Conservation (phyloP, 805 yeast genomes). For the Zygotorulaspora florentina region DNA sequence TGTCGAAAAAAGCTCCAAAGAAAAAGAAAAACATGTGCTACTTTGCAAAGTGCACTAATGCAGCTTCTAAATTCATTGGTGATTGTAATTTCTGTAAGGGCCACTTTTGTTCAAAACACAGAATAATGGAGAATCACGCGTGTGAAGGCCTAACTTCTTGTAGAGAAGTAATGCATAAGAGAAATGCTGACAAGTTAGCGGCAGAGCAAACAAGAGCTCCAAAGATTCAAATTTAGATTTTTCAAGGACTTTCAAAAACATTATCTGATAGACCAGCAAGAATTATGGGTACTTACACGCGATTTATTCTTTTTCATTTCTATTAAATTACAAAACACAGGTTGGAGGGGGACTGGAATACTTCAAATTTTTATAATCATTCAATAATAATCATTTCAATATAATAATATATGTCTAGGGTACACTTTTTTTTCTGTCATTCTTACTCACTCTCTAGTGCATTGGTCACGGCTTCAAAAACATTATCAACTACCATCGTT, state of each 20-base stretch:
- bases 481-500: constrained; percentile 47
- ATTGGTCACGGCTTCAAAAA: constrained; percentile 45
- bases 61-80: constrained; percentile 65
- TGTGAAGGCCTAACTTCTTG: constrained; percentile 76
- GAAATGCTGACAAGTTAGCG: constrained; percentile 78
- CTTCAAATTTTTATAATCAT: not conserved
- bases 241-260: no score
- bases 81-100: constrained; percentile 83
- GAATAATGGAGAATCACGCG: constrained; percentile 77
- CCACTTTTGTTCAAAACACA: constrained; percentile 80
- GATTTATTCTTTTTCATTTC: not conserved
- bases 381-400: not conserved
- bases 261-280: not conserved
- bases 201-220: constrained; percentile 71
- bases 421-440: not conserved
- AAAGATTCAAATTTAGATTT: constrained; percentile 46
- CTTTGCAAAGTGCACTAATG: constrained; percentile 55
- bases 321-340: no score
- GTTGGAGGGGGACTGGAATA: no score
- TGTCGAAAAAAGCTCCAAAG: constrained; percentile 23
- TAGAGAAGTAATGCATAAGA: constrained; percentile 77
- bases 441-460: constrained; percentile 17
- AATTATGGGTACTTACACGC: not conserved
- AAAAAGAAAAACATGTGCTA: constrained; percentile 46
- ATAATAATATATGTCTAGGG: not conserved